Base-by-base conservation (phyloP, 2,329 filamentous ascomycete genomes). In the Exutisphaerella laricina region DNA sequence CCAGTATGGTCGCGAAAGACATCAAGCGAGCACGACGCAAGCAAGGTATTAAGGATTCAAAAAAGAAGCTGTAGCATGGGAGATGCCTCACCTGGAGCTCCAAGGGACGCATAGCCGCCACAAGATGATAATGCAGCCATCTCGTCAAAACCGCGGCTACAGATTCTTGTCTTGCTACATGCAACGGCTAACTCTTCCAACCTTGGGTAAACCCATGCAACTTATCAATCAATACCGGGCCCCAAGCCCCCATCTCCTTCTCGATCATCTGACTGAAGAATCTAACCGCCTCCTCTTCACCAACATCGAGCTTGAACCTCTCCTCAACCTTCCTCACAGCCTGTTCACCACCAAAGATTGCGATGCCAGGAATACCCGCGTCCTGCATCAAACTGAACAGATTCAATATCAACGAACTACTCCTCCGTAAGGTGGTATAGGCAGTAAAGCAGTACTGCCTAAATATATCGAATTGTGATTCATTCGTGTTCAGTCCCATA, bases 371-470 rank as follows among this genome's bases (percentile, higher is more conserved):
- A 46, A 98, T 95, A 60, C 95, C 95, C 28, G 92, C 90, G 63
- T 97, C 88, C 12, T 94, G 85, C 92, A 98, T 98, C 45, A 98
- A 73, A 58, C 86, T 88, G 65, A 98, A 98, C 32, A 98, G 66
- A 59, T 98, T 98, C 20, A 98, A 74, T 29, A 98, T 94, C 50
- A 98, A 72, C 55, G 90, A 94, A 13, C 84, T 86, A 2, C 82
- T 88, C 63, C 97, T 95, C 45, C 92, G 80, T 31, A 98, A 71
- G 1, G 92, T 89, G 1, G 85, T 87, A 67, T 94, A 98, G 0
- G 92, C 88, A 3, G 94, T 85, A 66, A 95, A 96, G 64, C 88
- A 95, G 66, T 97, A 95, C 58, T 94, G 86, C 62, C 92, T 92
- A 69, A 98, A 98, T 40, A 84, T 79, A 31, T 82, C 74, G 65